Base-by-base conservation (phyloP, 768 basidiomycete species). In the Astraeus odoratus region DNA sequence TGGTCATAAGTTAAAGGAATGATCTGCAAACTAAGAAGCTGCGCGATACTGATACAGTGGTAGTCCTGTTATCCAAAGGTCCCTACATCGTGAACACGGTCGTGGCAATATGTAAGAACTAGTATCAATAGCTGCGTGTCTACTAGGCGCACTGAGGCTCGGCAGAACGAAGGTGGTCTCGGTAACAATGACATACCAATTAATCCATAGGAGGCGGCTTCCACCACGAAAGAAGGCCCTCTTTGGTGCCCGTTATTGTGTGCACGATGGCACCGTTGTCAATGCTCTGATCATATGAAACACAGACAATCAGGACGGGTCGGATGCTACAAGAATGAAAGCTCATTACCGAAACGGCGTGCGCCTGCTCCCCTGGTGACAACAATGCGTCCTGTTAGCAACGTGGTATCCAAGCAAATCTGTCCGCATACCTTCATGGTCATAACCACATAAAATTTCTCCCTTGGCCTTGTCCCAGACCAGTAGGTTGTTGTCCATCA, bases 401-500 rank as follows among this genome's bases (percentile, higher is more conserved):
- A 29, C 31, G 7, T 24, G 16, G 30, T 42, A 16, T 40, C 29
- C 30, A 25, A 23, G 29, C 34, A 37, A 10, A 5, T 24, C 10
- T 35, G 12, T 12, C 35, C 23, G 55, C 72, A 52, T 57, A 81
- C 81, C 74, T 51, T 80, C 75, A 12, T 83, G 79, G 50, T 80
- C 76, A 52, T 84, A 57, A 24, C 76, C 82, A 59, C 77, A 79
- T 12, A 80, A 68, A 20, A 81, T 60, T 2, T 63, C 64, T 9
- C 71, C 75, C 44, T 71, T 76, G 56, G 66, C 67, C 56, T 66
- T 72, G 53, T 85, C 79, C 82, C 83, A 84, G 25, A 78, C 74
- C 30, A 83, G 61, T 23, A 77, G 66, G 57, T 72, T 80, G 16
- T 71, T 72, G 15, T 79, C 76, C 16, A 71, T 61, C 23, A 57